These are phyloP conservation scores for Durotheca rogersii DNA, from an alignment of 495 filamentous ascomycete genomes.

Conservation along the genomic window DNA sequence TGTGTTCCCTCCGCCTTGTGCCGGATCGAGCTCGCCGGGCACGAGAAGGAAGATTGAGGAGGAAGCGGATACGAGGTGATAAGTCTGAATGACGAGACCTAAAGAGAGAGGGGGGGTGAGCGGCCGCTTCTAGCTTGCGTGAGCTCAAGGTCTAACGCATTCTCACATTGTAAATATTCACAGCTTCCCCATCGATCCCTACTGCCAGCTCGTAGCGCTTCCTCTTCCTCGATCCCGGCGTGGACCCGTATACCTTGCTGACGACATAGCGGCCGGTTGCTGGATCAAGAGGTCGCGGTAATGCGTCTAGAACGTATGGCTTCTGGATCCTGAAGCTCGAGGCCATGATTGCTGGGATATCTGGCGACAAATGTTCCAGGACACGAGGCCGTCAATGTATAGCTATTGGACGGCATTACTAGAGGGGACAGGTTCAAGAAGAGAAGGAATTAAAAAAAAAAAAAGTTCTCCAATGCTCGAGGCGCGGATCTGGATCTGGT, in stretches of 20 bases:
- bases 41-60: conserved; percentile 75
- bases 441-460: conserved; percentile 28
- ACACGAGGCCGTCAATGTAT: too few relatives aligned
- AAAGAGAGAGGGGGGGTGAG: conserved; percentile 27
- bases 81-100: conserved; percentile 78
- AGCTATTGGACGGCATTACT: too few relatives aligned
- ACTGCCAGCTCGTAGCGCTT: conserved; percentile 83
- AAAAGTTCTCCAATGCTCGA: conserved; percentile 21
- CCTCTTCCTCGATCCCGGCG: conserved; percentile 72
- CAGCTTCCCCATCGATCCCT: conserved; percentile 84
- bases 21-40: conserved; percentile 73
- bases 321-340: conserved; percentile 55
- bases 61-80: conserved; percentile 84
- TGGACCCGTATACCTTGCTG: conserved; percentile 67
- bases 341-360: conserved; percentile 42
- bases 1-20: conserved; percentile 53
- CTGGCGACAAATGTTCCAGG: too few relatives aligned
- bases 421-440: not conserved
- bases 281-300: conserved; percentile 65
- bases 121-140: not conserved
- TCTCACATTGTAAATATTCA: conserved; percentile 88
- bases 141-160: not conserved
- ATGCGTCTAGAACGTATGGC: conserved; percentile 62
- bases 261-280: conserved; percentile 60
- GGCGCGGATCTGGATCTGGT: conserved; percentile 19